These are phyloP conservation scores for Dactylellina leptospora DNA, from an alignment of 2,329 filamentous ascomycete species.

Conservation along the genomic window DNA sequence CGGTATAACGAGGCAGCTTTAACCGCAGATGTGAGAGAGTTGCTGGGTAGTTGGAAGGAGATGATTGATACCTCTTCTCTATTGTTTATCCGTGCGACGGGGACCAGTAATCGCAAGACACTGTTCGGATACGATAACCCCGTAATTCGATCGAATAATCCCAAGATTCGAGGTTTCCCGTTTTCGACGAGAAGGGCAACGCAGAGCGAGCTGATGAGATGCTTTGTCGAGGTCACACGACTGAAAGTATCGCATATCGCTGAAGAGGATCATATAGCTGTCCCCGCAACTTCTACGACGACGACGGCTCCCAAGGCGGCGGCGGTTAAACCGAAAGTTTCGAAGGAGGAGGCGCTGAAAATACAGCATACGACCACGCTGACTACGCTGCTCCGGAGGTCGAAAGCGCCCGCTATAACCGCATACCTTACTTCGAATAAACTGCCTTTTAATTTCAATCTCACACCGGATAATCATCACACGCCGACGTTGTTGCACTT, in stretches of 20 bases:
- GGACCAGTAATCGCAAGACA: slow-evolving; percentile 83
- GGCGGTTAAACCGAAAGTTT: slow-evolving; percentile 70
- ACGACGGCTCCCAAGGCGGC: slow-evolving; percentile 64
- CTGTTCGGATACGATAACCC: slow-evolving; percentile 93
- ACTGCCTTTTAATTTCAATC: slow-evolving; percentile 81
- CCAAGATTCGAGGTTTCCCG: slow-evolving; percentile 83
- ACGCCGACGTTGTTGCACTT: slow-evolving; percentile 81
- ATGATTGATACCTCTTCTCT: slow-evolving; percentile 85
- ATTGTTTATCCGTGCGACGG: slow-evolving; percentile 88
- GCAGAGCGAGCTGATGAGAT: slow-evolving; percentile 91
- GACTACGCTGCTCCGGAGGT: slow-evolving; percentile 84
- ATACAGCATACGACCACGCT: slow-evolving; percentile 87
- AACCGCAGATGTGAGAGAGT: slow-evolving; percentile 81
- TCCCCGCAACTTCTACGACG: slow-evolving; percentile 58
- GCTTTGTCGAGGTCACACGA: slow-evolving; percentile 90
- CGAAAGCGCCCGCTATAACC: slow-evolving; percentile 85
- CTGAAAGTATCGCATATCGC: slow-evolving; percentile 84
- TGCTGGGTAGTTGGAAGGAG: slow-evolving; percentile 83
- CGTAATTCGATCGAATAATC: slow-evolving; percentile 79
- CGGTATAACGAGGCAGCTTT: slow-evolving; percentile 94
- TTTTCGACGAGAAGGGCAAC: slow-evolving; percentile 93
- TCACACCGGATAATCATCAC: slow-evolving; percentile 61
- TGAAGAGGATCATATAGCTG: slow-evolving; percentile 67
- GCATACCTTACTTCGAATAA: slow-evolving; percentile 82
- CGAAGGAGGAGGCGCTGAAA: slow-evolving; percentile 83